These are phyloP conservation scores for Schwanniomyces sp. DNA, from an alignment of 805 yeast genomes.

Conservation along the genomic window DNA sequence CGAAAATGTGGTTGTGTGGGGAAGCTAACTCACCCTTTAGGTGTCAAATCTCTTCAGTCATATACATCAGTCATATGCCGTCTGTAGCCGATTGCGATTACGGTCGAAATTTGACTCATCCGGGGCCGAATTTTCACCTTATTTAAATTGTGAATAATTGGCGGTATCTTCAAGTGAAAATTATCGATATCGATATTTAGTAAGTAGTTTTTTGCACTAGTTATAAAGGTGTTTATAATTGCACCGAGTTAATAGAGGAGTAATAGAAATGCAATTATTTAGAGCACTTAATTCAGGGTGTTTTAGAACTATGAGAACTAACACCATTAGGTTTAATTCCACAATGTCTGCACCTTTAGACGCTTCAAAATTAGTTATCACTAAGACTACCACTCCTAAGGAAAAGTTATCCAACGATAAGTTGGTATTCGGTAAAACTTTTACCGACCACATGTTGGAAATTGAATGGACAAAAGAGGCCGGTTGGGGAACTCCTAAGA, in stretches of 20 bases:
- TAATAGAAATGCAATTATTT: neutral
- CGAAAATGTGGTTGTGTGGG: slow-evolving; percentile 32
- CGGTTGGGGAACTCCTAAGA: slow-evolving; percentile 91
- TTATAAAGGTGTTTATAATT: neutral
- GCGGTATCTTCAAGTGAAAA: neutral
- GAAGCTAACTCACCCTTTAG: neutral
- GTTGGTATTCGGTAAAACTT: slow-evolving; percentile 47
- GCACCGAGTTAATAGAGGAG: neutral
- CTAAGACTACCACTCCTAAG: slow-evolving; percentile 37
- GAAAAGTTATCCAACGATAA: slow-evolving; percentile 36
- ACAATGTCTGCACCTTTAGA: slow-evolving; percentile 29
- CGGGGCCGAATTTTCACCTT: neutral
- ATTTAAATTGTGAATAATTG: neutral
- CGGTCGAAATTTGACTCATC: neutral
- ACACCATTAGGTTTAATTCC: slow-evolving; percentile 1
- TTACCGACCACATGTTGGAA: slow-evolving; percentile 88
- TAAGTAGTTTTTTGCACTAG: neutral
- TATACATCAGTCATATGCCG: neutral
- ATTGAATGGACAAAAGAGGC: slow-evolving; percentile 72
- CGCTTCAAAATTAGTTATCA: slow-evolving; percentile 35
- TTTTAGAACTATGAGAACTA: slow-evolving; percentile 1
- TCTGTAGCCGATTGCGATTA: slow-evolving; percentile 2
- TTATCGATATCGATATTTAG: neutral
- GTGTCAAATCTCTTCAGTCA: neutral
- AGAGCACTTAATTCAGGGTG: neutral